Conservation (phyloP, 2,329 filamentous ascomycete genomes). For the Fusarium graminum region DNA sequence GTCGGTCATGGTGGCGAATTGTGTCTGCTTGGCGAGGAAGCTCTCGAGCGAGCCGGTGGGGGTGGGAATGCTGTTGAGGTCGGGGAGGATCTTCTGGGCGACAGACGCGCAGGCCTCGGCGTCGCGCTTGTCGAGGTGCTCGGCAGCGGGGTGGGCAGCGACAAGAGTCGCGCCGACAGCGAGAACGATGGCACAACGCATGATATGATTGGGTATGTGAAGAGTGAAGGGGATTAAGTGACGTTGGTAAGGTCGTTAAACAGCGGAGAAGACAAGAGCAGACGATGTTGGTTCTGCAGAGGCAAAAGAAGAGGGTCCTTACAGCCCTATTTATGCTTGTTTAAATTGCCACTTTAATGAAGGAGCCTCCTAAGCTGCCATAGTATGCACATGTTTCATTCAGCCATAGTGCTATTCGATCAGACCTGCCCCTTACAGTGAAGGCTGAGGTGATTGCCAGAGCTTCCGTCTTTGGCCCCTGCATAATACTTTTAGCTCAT, state of each 20-base stretch:
- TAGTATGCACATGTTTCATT: background rate
- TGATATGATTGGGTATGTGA: slow-evolving; percentile 2
- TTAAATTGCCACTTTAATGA: background rate
- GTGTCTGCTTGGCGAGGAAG: slow-evolving; percentile 43
- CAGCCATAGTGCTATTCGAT: background rate
- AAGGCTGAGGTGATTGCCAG: background rate
- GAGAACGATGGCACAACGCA: slow-evolving; percentile 34
- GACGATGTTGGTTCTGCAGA: background rate
- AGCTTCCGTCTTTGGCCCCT: background rate
- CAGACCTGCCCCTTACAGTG: background rate
- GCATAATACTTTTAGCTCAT: background rate
- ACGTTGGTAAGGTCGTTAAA: too few species aligned
- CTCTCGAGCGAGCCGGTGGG: slow-evolving; percentile 31
- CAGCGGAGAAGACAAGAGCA: background rate
- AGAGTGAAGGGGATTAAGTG: background rate
- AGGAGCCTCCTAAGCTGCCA: background rate
- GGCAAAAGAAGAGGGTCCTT: background rate
- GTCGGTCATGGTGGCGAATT: slow-evolving; percentile 37
- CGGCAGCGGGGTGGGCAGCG: slow-evolving; percentile 21
- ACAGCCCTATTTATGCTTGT: background rate
- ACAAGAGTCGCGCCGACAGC: slow-evolving; percentile 20
- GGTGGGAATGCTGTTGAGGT: slow-evolving; percentile 42
- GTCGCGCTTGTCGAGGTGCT: slow-evolving; percentile 37
- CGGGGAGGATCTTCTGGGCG: slow-evolving; percentile 37
- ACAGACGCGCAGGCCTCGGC: slow-evolving; percentile 38